Conservation (phyloP, 768 basidiomycete genomes). For the Lentinus tigrinus region DNA sequence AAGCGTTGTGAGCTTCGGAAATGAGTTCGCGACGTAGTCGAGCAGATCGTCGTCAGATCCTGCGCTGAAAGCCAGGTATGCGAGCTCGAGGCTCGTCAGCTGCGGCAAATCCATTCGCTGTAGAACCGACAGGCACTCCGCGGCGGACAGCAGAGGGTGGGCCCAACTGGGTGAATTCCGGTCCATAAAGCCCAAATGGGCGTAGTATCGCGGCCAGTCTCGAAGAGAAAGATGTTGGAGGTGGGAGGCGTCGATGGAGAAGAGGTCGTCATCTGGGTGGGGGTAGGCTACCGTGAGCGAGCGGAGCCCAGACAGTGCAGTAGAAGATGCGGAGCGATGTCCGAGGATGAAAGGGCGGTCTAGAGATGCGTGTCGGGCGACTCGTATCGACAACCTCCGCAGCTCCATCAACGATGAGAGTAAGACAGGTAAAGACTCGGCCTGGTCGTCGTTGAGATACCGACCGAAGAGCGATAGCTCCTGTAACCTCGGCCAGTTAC, state of each 20-base stretch:
- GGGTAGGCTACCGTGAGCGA: neutral
- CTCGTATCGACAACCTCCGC: neutral
- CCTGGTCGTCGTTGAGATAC: neutral
- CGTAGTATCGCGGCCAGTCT: neutral
- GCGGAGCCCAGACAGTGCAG: neutral
- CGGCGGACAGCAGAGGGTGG: no score
- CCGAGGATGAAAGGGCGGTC: neutral
- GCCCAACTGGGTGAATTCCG: no score
- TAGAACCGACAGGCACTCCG: neutral
- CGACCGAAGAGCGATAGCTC: neutral
- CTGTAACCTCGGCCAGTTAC: neutral
- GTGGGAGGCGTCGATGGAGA: neutral
- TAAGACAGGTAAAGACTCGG: neutral
- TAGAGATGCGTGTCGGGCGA: neutral
- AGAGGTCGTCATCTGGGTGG: neutral
- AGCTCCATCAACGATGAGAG: neutral
- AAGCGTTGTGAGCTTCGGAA: neutral
- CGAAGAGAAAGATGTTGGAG: neutral
- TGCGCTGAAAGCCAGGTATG: neutral
- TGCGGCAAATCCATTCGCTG: neutral
- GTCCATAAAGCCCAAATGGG: no score
- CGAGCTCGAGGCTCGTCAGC: neutral
- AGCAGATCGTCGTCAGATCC: neutral
- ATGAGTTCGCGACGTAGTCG: neutral
- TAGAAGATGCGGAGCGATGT: neutral